phyloP scores from a whole-genome alignment of 768 basidiomycete genomes.

The Mycena latifolia region DNA sequence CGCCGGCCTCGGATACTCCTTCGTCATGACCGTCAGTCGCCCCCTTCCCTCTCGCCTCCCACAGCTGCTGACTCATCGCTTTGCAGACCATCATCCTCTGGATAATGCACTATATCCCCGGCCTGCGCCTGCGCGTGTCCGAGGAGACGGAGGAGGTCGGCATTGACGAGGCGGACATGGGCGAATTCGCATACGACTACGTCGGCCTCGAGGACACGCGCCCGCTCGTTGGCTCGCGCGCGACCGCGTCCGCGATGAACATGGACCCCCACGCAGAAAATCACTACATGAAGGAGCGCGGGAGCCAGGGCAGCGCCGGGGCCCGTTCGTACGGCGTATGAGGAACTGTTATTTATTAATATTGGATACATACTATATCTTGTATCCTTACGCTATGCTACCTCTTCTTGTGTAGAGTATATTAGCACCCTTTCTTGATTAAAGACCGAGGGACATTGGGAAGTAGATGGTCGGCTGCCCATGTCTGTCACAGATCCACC shows the following conservation, averaged over 20 bases:
- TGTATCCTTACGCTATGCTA: neutral
- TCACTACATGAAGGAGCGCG: slow-evolving; percentile 35
- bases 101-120: slow-evolving; percentile 91
- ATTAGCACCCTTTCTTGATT: too few relatives aligned
- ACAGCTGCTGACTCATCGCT: slow-evolving; percentile 5
- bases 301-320: slow-evolving; percentile 19
- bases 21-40: slow-evolving; percentile 76
- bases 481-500: too few relatives aligned
- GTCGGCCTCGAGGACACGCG: slow-evolving; percentile 74
- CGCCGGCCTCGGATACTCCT: slow-evolving; percentile 77
- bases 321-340: slow-evolving; percentile 3
- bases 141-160: slow-evolving; percentile 83
- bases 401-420: too few relatives aligned
- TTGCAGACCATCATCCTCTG: slow-evolving; percentile 82
- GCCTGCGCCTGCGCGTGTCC: slow-evolving; percentile 75
- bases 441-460: too few relatives aligned
- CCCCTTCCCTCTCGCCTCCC: neutral
- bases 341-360: neutral
- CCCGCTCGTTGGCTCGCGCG: slow-evolving; percentile 11
- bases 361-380: neutral
- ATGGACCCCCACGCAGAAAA: slow-evolving; percentile 29
- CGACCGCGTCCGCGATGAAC: slow-evolving; percentile 32
- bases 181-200: slow-evolving; percentile 91
- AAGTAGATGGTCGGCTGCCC: too few relatives aligned
- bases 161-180: slow-evolving; percentile 91